Evolutionary conservation across 78 protist genomes (phyloP).

Genomic region (Planoprotostelium fungivorum): DNA sequence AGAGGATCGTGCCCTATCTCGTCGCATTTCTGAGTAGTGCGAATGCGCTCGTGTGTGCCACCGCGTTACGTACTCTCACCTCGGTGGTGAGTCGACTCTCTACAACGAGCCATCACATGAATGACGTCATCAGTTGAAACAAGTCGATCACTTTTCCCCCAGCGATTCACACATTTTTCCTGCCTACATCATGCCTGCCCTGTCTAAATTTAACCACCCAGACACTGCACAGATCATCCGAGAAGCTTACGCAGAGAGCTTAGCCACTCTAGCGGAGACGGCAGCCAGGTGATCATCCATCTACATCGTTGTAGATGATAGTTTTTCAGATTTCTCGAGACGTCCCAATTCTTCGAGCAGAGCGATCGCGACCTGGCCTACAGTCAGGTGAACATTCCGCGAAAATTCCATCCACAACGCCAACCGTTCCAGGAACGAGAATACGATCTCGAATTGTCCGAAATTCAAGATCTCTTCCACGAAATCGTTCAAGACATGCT

Average conservation of each 20-base stretch:
- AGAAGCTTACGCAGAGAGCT: slow-evolving; percentile 48
- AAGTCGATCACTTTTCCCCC: slow-evolving; percentile 59
- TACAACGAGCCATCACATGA: background rate
- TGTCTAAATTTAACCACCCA: slow-evolving; percentile 21
- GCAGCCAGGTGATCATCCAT: slow-evolving; percentile 8
- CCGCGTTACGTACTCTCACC: background rate
- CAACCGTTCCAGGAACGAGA: slow-evolving; percentile 3
- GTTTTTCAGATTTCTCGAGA: background rate
- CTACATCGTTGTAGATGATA: background rate
- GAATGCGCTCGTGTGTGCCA: background rate
- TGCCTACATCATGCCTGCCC: slow-evolving; percentile 47
- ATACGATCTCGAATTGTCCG: slow-evolving; percentile 41
- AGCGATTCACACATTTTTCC: slow-evolving; percentile 46
- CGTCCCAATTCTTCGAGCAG: background rate
- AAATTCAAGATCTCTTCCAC: slow-evolving; percentile 47
- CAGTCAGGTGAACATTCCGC: background rate
- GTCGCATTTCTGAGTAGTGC: background rate
- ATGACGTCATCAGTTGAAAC: slow-evolving; percentile 11
- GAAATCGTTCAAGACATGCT: slow-evolving; percentile 39
- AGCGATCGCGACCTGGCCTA: background rate
- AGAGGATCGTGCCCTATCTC: slow-evolving; percentile 55
- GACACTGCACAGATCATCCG: slow-evolving; percentile 38
- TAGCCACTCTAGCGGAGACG: slow-evolving; percentile 49
- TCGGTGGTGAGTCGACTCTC: background rate
- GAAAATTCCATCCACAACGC: background rate